Conservation (phyloP, 2,329 filamentous ascomycete species). For the Rhynchosporium agropyri region DNA sequence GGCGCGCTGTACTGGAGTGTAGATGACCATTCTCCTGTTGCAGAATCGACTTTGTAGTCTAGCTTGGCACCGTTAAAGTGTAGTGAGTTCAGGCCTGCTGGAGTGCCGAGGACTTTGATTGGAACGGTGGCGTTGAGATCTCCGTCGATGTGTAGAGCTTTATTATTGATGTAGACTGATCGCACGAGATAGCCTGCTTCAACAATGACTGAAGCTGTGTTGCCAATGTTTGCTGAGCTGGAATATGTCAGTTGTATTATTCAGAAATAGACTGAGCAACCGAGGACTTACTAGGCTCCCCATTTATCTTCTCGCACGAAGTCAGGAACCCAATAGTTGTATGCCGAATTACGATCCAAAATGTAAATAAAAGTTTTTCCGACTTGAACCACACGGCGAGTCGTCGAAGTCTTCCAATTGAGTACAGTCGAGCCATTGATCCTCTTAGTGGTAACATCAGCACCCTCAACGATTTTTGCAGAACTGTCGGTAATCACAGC, state of each 20-base stretch:
- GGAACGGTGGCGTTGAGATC: slow-evolving; percentile 72
- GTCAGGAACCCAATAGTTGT: slow-evolving; percentile 69
- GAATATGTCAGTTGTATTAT: slow-evolving; percentile 14
- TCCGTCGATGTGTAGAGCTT: slow-evolving; percentile 63
- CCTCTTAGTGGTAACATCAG: slow-evolving; percentile 41
- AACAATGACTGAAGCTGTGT: slow-evolving; percentile 56
- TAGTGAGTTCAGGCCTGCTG: slow-evolving; percentile 54
- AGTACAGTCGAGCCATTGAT: slow-evolving; percentile 50
- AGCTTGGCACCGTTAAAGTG: slow-evolving; percentile 60
- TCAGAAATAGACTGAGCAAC: neutral
- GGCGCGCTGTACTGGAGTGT: slow-evolving; percentile 55
- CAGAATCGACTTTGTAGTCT: slow-evolving; percentile 45
- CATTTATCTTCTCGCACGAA: slow-evolving; percentile 47
- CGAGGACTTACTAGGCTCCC: slow-evolving; percentile 40
- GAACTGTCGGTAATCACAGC: slow-evolving; percentile 47
- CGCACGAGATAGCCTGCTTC: slow-evolving; percentile 67
- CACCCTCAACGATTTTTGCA: slow-evolving; percentile 41
- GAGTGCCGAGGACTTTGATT: slow-evolving; percentile 69
- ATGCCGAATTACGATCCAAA: slow-evolving; percentile 64
- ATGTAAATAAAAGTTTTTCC: slow-evolving; percentile 41
- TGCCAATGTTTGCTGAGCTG: slow-evolving; percentile 39
- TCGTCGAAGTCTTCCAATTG: slow-evolving; percentile 58
- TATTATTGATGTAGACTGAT: slow-evolving; percentile 57
- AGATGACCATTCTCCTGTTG: slow-evolving; percentile 54
- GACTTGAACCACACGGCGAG: slow-evolving; percentile 55